Evolutionary conservation across 306 rosid genomes (phyloP).

Genomic region (Ceratonia siliqua): DNA sequence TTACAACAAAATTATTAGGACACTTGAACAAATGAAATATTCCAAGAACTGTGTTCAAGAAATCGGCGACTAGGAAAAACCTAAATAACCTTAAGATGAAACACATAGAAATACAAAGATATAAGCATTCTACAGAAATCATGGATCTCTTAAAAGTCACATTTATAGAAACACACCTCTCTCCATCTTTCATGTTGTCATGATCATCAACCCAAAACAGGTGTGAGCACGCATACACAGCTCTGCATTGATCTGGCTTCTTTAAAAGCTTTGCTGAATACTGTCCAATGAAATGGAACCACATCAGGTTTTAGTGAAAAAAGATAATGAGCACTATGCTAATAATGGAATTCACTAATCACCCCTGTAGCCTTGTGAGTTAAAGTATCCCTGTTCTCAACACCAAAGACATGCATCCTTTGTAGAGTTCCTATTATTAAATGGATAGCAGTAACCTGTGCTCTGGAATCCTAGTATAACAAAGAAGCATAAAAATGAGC

Average conservation of each 20-base stretch:
- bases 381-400: constrained; percentile 95
- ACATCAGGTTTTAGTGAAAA: constrained; percentile 16
- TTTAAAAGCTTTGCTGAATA: constrained; percentile 96
- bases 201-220: constrained; percentile 94
- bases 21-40: constrained; percentile 19
- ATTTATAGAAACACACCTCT: constrained; percentile 63
- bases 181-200: constrained; percentile 91
- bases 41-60: constrained; percentile 31
- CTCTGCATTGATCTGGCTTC: constrained; percentile 96
- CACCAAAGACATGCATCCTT: constrained; percentile 93
- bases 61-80: constrained; percentile 21
- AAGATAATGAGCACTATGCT: neutral
- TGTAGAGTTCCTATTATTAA: constrained; percentile 93
- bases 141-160: neutral
- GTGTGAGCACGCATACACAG: constrained; percentile 91
- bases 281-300: constrained; percentile 43
- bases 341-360: constrained; percentile 35
- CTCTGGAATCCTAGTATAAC: constrained; percentile 76
- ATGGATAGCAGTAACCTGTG: constrained; percentile 90
- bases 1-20: constrained; percentile 20
- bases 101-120: constrained; percentile 18
- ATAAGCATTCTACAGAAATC: constrained; percentile 10
- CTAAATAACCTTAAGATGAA: neutral
- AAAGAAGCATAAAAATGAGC: constrained; percentile 27
- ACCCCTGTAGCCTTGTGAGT: constrained; percentile 99